Conservation (phyloP, 1,284 basidiomycete species). For the Sanghuangporus sanghuang region DNA sequence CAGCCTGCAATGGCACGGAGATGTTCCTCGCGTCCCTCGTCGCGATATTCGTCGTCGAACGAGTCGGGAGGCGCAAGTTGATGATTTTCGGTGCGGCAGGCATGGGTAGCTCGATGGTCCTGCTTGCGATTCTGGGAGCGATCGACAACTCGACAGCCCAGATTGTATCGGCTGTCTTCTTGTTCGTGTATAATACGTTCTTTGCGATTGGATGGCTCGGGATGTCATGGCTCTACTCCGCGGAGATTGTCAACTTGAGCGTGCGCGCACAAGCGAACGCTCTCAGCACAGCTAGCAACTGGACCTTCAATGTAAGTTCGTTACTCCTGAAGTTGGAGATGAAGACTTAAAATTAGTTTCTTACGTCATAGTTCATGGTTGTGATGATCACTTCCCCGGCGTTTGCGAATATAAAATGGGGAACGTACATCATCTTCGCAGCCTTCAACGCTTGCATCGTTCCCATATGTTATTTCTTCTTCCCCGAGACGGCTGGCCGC, state of each 20-base stretch:
- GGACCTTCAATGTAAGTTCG: conserved; percentile 45
- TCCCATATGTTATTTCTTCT: conserved; percentile 58
- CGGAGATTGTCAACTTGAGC: conserved; percentile 58
- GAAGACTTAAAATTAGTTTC: not conserved
- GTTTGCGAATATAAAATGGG: conserved; percentile 57
- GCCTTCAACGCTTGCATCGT: conserved; percentile 55
- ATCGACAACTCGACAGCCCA: conserved; percentile 42
- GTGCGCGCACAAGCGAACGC: conserved; percentile 68
- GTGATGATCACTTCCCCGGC: conserved; percentile 66
- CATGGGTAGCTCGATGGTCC: conserved; percentile 57
- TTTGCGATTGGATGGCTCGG: conserved; percentile 72
- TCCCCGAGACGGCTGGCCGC: conserved; percentile 64
- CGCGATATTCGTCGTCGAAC: conserved; percentile 56
- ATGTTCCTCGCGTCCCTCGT: conserved; percentile 59
- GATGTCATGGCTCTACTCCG: conserved; percentile 68
- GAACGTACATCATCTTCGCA: conserved; percentile 43
- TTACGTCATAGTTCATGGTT: conserved; percentile 38
- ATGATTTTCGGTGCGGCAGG: conserved; percentile 67
- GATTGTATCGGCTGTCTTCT: conserved; percentile 52
- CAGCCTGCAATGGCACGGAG: conserved; percentile 66
- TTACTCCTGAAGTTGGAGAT: not conserved
- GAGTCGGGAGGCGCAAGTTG: conserved; percentile 56
- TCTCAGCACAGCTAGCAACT: conserved; percentile 62
- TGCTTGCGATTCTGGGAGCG: conserved; percentile 51
- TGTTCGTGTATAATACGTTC: conserved; percentile 68